phyloP scores from a whole-genome alignment of 352 stramenopile species.

The Phytopythium chamaehyphon region DNA sequence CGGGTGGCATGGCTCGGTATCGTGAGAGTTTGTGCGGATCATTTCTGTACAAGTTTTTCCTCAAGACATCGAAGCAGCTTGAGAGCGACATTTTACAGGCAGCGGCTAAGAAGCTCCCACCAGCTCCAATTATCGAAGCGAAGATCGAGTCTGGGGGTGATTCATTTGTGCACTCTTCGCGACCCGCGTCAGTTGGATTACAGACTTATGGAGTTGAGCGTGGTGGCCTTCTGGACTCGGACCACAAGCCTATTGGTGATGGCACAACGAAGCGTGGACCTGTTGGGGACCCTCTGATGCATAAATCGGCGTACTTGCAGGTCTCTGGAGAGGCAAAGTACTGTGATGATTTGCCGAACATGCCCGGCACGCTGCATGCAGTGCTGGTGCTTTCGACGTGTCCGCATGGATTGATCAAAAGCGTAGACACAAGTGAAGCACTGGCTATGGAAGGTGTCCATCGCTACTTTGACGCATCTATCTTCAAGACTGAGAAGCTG shows the following conservation, averaged over 20 bases:
- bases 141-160: constrained; percentile 42
- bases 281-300: constrained; percentile 89
- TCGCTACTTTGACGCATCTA: constrained; percentile 74
- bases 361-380: constrained; percentile 84
- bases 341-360: constrained; percentile 91
- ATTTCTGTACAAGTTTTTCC: constrained; percentile 95
- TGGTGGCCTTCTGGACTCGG: constrained; percentile 61
- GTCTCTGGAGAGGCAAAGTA: constrained; percentile 95
- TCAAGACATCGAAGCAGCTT: constrained; percentile 41
- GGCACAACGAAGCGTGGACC: constrained; percentile 36
- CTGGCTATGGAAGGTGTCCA: constrained; percentile 87
- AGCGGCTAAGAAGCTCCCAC: constrained; percentile 12
- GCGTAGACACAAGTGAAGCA: constrained; percentile 81
- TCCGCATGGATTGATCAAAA: constrained; percentile 76
- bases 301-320: constrained; percentile 92
- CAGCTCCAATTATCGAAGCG: constrained; percentile 24
- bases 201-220: constrained; percentile 58
- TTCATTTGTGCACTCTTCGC: constrained; percentile 56
- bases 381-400: constrained; percentile 89
- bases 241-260: constrained; percentile 45
- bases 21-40: constrained; percentile 91
- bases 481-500: constrained; percentile 61
- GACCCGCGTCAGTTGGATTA: constrained; percentile 45
- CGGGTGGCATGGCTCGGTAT: constrained; percentile 94
- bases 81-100: neutral